Conservation (phyloP, 1,139 yeast genomes). For the Kodamaea sp. region DNA sequence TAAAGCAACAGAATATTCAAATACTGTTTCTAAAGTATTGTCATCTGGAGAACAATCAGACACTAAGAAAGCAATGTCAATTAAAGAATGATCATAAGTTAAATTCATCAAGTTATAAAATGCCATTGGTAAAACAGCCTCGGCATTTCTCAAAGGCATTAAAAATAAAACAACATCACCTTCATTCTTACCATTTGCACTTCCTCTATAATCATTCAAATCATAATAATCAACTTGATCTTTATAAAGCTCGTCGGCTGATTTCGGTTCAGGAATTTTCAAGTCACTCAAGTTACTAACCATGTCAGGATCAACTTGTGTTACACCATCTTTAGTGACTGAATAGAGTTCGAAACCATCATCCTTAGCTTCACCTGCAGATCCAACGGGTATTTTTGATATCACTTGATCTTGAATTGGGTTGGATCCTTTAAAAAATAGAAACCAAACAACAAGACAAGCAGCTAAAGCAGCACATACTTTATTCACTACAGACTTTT, state of each 20-base stretch:
- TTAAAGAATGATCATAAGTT: constrained; percentile 76
- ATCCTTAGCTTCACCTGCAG: constrained; percentile 4
- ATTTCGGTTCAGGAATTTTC: constrained; percentile 2
- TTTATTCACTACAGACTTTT: constrained; percentile 6
- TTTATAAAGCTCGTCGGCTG: constrained; percentile 21
- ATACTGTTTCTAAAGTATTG: constrained; percentile 62
- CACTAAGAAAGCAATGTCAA: constrained; percentile 81
- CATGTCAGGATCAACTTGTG: constrained; percentile 11
- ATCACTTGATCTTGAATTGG: background rate
- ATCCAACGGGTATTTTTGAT: background rate
- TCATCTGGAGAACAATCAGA: constrained; percentile 81
- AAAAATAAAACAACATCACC: constrained; percentile 67
- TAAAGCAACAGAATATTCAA: constrained; percentile 61
- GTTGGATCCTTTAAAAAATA: background rate
- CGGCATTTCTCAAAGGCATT: constrained; percentile 82
- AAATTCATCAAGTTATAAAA: constrained; percentile 81
- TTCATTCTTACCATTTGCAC: constrained; percentile 48
- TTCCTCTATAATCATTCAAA: constrained; percentile 54
- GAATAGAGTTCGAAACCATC: constrained; percentile 26
- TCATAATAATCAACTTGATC: constrained; percentile 58
- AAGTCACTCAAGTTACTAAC: constrained; percentile 6
- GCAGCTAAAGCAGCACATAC: constrained; percentile 6
- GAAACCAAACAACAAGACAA: constrained; percentile 8
- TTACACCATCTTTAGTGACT: constrained; percentile 40
- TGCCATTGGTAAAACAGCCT: constrained; percentile 73